Evolutionary conservation across 352 stramenopile genomes (phyloP), one percentile per base, ranked within the genome.

Genomic region (Phytophthora multivora): DNA sequence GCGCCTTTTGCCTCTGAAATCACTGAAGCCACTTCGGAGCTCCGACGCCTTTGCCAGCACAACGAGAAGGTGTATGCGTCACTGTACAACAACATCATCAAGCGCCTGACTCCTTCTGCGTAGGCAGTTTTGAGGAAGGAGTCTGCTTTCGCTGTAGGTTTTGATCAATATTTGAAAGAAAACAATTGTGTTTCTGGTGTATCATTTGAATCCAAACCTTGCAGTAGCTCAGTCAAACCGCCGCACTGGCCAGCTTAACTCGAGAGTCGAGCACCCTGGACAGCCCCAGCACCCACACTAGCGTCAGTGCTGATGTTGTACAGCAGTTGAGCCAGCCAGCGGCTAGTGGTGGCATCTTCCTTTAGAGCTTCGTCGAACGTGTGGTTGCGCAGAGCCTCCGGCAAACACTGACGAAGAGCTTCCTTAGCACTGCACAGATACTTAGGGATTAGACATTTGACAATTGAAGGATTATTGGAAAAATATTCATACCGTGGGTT

Each of bases 391-490:
- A 99, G 80, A 33, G 92, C 89, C 19, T 96, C 80, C 0, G 97
- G 97, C 23, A 99, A 67, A 67, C 94, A 98, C 71, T 98, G 93
- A 38, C 96, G 90, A 31, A 99, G 79, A n/a, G 97, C 97, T 67
- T 99, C 96, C 52, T 98, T 94, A 13, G 97, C 97, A 26, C 67
- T 76, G 30, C n/a, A 53, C 9, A 36, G 8, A 33, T 8, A 13
- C 4, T 13, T 13, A 1, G 8, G 13, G 11, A 9, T 33, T 33
- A 33, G 28, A 33, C 3, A 93, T 59, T 79, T 36, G 48, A 4
- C 36, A 48, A 16, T 46, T 13, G 30, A 58, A 10, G 18, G 12
- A 42, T n/a, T n/a, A 11, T 33, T 41, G 28, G 21, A 31, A 31
- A 39, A 46, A n/a, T 23, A 23, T 23, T 59, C 57, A 30, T 63